Evolutionary conservation across 345 rosid species (phyloP).

Genomic region (Brassica rapa): DNA sequence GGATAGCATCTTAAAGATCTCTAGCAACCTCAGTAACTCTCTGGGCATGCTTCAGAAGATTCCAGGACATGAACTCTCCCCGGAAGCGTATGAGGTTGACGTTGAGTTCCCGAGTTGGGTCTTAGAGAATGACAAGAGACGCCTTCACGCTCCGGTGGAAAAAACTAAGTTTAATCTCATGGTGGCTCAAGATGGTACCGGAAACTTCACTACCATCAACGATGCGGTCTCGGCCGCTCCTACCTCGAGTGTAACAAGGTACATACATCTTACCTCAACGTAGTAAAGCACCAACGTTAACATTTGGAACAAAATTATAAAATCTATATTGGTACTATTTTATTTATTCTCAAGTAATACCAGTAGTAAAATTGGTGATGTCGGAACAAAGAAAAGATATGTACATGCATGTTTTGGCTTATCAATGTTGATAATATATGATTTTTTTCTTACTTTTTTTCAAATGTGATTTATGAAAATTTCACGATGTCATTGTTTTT

Average conservation of each 20-base stretch:
- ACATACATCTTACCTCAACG: constrained; percentile 1
- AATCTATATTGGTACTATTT: background rate
- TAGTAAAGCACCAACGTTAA: background rate
- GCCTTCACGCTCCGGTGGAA: constrained; percentile 46
- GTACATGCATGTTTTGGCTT: background rate
- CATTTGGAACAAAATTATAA: background rate
- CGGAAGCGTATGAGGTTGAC: constrained; percentile 46
- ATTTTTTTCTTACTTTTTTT: background rate
- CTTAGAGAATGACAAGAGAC: constrained; percentile 46
- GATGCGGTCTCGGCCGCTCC: constrained; percentile 82
- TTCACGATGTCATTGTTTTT: background rate
- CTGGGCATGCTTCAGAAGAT: constrained; percentile 63
- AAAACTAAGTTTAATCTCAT: constrained; percentile 46
- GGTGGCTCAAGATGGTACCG: constrained; percentile 77
- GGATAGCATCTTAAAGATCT: constrained; percentile 52
- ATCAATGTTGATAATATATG: background rate
- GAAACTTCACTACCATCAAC: constrained; percentile 58
- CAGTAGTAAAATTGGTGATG: background rate
- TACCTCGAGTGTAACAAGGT: constrained; percentile 65
- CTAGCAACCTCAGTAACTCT: constrained; percentile 66
- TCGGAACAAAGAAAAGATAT: constrained; percentile 1
- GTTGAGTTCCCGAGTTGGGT: constrained; percentile 67
- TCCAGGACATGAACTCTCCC: constrained; percentile 38
- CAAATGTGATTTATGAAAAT: background rate
- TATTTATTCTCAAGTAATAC: background rate